Evolutionary conservation across 1,284 basidiomycete species (phyloP), one percentile per base, ranked within the genome.

Genomic region (Sanghuangporus weigelae): DNA sequence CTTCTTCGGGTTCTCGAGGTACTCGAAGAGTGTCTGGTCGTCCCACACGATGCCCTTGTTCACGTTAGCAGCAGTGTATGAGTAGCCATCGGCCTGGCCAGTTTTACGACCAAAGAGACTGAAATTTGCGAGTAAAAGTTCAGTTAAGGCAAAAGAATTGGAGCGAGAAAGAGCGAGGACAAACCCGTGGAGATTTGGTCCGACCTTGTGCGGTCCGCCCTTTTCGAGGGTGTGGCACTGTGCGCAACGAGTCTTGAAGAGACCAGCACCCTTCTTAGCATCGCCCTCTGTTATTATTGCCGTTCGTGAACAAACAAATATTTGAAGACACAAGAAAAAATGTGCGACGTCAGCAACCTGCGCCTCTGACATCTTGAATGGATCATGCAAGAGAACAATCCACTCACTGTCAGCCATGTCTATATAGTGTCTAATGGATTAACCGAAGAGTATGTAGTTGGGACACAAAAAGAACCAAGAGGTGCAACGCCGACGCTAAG

Each of bases 1-100:
- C 89, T 96, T 96, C 85, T 98, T 98, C 67, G 95, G 95, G 85
- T 98, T 95, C 81, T 93, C 90, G 65, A 96, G 87, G 79, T 96
- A 96, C 67, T 95, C 93, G 73, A 95, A 96, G 38, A 96, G 82
- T n/a, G 92, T 95, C n/a, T 86, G 60, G 77, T 93, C 89, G 42
- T 81, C 76, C 91, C 97, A 99, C 53, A 78, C 81, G 68, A 99
- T 83, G 65, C 89, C 95, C 84, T 97, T 98, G 85, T 93, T 97
- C 68, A 96, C 81, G 81, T 99, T 99, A 73, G 96, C 96, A 66
- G 93, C 87, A 61, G 96, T 96, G 84, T 97, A 98, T 12, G 89
- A 89, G 87, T 84, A 99, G 66, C 89, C 90, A 38, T 90, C 86
- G 50, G 82, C 93, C 72, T 93, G 87, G 65, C 97, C 96, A 50